Evolutionary conservation across 176 grass and related monocot species (phyloP).

Genomic region (Lolium multiflorum): DNA sequence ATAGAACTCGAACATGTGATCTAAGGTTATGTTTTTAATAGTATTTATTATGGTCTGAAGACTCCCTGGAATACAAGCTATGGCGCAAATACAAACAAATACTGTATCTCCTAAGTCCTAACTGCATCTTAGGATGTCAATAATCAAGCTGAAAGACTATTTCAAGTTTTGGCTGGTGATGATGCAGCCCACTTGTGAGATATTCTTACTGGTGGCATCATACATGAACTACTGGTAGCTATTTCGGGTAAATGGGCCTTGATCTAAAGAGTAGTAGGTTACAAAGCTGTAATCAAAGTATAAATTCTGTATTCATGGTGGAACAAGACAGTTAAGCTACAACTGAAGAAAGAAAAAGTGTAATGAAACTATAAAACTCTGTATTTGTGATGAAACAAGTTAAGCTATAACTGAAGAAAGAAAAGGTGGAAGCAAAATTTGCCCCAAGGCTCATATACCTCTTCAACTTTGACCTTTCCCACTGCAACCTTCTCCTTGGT

Average conservation of each 20-base stretch:
- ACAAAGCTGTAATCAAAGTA: not conserved
- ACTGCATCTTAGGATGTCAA: not conserved
- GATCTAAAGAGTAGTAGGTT: not conserved
- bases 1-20: not conserved
- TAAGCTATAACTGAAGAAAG: not conserved
- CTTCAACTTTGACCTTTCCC: constrained; percentile 98
- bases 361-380: too few species aligned
- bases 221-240: not conserved
- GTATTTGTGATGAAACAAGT: not conserved
- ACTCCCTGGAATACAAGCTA: not conserved
- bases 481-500: constrained; percentile 96
- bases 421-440: not conserved
- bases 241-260: not conserved
- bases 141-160: not conserved
- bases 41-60: not conserved
- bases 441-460: constrained; percentile 49
- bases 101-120: too few species aligned
- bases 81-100: not conserved
- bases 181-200: not conserved
- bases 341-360: not conserved
- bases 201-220: not conserved
- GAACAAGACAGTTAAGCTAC: not conserved
- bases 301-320: not conserved
- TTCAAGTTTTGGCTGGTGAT: not conserved
- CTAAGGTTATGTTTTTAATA: constrained; percentile 3